Evolutionary conservation across 106 monocot genomes (phyloP).

Genomic region (Acorus gramineus): DNA sequence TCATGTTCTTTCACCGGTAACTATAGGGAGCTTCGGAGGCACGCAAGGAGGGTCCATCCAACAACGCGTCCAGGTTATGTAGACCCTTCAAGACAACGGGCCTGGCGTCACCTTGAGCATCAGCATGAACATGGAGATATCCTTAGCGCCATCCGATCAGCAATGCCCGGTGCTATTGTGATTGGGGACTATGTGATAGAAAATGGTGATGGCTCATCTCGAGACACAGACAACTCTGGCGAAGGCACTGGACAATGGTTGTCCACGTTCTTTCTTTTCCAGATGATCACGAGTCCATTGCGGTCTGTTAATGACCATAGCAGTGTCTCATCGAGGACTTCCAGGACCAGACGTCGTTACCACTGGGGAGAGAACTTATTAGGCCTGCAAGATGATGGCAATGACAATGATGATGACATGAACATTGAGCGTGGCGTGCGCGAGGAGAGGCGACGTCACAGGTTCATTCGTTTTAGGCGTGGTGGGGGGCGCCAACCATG

Average conservation of each 20-base stretch:
- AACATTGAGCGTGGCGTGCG: constrained; percentile 13
- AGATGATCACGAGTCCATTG: constrained; percentile 42
- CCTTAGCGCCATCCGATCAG: constrained; percentile 63
- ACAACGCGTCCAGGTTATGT: constrained; percentile 51
- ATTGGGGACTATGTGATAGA: constrained; percentile 80
- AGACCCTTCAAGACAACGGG: constrained; percentile 54
- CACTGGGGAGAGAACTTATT: constrained; percentile 76
- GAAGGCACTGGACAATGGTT: constrained; percentile 40
- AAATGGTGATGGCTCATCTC: constrained; percentile 15
- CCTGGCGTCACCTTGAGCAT: constrained; percentile 61
- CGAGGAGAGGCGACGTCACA: constrained; percentile 38
- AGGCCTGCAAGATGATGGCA: constrained; percentile 26
- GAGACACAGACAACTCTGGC: constrained; percentile 21
- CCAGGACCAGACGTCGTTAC: constrained; percentile 34
- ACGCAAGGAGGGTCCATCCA: constrained; percentile 63
- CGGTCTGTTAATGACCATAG: constrained; percentile 29
- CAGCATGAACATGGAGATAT: constrained; percentile 70
- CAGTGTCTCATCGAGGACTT: constrained; percentile 20
- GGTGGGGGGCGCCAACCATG: constrained; percentile 13
- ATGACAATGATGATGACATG: constrained; percentile 25
- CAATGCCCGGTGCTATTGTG: constrained; percentile 71
- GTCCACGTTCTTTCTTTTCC: constrained; percentile 67
- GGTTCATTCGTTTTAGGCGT: constrained; percentile 26
- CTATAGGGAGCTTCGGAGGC: constrained; percentile 60
- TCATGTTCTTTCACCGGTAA: constrained; percentile 70